Percentiles rank a stretch among this genome's conserved stretches.
These are phyloP conservation scores for Piper longum DNA, from an alignment of 164 flowering plant species.

Conservation along the genomic window DNA sequence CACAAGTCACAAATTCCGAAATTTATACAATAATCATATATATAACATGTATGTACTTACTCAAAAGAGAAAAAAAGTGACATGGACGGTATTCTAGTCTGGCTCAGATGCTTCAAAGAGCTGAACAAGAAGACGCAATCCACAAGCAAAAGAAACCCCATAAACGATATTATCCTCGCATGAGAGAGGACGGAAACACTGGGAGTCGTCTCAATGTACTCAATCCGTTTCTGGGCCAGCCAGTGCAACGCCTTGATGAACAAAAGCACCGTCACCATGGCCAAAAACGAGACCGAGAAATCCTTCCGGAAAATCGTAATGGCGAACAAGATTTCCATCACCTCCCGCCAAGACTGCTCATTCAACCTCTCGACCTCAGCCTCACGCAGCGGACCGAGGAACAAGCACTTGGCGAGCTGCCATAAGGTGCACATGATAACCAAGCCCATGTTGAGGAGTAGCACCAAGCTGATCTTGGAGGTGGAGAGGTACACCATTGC, in stretches of 20 bases:
- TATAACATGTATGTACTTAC: slow-evolving; percentile 34
- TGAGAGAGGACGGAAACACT: slow-evolving; percentile 71
- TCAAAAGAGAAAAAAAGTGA: slow-evolving; percentile 93
- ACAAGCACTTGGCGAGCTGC: slow-evolving; percentile 61
- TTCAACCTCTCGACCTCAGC: slow-evolving; percentile 98
- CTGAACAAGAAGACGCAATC: slow-evolving; percentile 66
- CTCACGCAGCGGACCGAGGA: slow-evolving; percentile 84
- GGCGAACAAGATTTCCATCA: slow-evolving; percentile 94
- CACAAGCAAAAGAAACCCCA: slow-evolving; percentile 70
- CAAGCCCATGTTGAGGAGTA: slow-evolving; percentile 84
- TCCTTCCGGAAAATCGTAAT: slow-evolving; percentile 94
- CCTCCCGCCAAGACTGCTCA: slow-evolving; percentile 97
- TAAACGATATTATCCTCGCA: slow-evolving; percentile 69
- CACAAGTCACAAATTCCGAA: background rate
- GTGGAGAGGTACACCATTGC: slow-evolving; percentile 86
- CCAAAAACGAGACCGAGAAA: slow-evolving; percentile 74
- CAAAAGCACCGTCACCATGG: slow-evolving; percentile 77
- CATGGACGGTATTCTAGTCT: slow-evolving; percentile 71
- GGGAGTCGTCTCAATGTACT: slow-evolving; percentile 97
- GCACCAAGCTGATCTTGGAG: slow-evolving; percentile 81
- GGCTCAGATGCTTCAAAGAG: slow-evolving; percentile 45
- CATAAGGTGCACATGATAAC: slow-evolving; percentile 85
- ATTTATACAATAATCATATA: background rate
- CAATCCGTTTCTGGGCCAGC: slow-evolving; percentile 97
- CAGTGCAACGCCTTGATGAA: slow-evolving; percentile 89